Percentiles rank a stretch among this genome's conserved stretches.
Evolutionary conservation across 306 rosid genomes (phyloP).

Genomic region (Vigna reflexopilosa): DNA sequence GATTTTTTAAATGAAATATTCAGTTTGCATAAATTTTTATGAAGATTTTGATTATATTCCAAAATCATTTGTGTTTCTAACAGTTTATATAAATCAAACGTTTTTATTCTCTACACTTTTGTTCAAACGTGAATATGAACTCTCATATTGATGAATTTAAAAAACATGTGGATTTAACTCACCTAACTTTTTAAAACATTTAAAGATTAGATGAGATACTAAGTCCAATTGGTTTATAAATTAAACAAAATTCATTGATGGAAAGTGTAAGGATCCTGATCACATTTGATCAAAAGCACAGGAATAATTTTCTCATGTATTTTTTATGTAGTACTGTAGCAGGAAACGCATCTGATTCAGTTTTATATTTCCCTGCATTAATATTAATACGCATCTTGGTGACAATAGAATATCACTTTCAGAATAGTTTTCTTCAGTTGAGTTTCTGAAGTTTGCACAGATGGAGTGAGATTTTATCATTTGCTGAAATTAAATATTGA

Average conservation of each 20-base stretch:
- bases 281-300: too few species aligned
- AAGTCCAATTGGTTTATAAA: neutral
- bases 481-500: constrained; percentile 1
- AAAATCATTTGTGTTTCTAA: constrained; percentile 24
- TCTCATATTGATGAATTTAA: neutral
- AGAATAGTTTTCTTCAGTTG: neutral
- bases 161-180: neutral
- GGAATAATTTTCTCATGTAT: neutral
- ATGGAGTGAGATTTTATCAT: neutral
- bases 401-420: constrained; percentile 9
- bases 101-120: neutral
- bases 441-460: neutral
- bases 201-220: neutral
- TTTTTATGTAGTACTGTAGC: neutral
- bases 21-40: constrained; percentile 13
- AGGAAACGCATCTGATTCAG: constrained; percentile 7
- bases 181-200: neutral
- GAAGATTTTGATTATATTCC: constrained; percentile 27
- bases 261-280: too few species aligned
- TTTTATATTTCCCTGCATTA: neutral
- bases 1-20: neutral
- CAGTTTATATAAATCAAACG: neutral
- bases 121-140: neutral
- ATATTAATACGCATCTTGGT: constrained; percentile 1
- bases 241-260: neutral